phyloP scores from a whole-genome alignment of 2,329 filamentous ascomycete species.

The Pyrenophora teres region DNA sequence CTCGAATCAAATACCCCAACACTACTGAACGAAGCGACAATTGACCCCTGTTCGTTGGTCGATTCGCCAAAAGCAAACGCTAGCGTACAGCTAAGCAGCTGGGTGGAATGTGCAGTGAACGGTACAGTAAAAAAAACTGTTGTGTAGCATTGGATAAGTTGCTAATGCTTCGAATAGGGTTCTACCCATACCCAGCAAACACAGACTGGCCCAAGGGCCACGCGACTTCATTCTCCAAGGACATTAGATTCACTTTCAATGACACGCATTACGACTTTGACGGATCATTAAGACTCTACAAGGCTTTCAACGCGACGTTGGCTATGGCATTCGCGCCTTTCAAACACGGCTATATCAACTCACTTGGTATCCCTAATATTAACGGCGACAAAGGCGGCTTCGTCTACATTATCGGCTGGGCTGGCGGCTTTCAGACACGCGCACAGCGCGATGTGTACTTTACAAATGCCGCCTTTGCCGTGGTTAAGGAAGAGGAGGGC shows the following conservation, averaged over 20 bases:
- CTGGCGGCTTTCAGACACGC: constrained; percentile 31
- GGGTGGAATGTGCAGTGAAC: constrained; percentile 41
- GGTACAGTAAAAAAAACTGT: constrained; percentile 12
- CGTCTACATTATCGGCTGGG: constrained; percentile 42
- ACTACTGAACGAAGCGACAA: not conserved
- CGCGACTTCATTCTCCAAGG: constrained; percentile 29
- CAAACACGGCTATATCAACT: constrained; percentile 36
- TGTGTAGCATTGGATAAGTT: accelerated
- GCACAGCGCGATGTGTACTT: constrained; percentile 33
- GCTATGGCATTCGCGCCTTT: constrained; percentile 35
- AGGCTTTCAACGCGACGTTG: constrained; percentile 35
- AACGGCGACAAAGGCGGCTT: constrained; percentile 41
- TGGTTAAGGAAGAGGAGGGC: constrained; percentile 30
- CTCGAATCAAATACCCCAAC: constrained; percentile 1
- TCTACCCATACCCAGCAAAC: constrained; percentile 42
- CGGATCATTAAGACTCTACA: constrained; percentile 33
- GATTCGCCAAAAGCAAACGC: constrained; percentile 30
- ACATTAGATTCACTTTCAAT: constrained; percentile 41
- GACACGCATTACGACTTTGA: constrained; percentile 39
- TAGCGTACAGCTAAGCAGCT: constrained; percentile 35
- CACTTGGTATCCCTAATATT: constrained; percentile 34
- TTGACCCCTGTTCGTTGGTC: constrained; percentile 32
- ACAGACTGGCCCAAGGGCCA: constrained; percentile 34
- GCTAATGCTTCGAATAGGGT: constrained; percentile 19
- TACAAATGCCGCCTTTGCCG: constrained; percentile 39